Percentiles rank a stretch among this genome's conserved stretches.
Evolutionary conservation across 2,329 filamentous ascomycete genomes (phyloP).

Genomic region (Capronia americana): DNA sequence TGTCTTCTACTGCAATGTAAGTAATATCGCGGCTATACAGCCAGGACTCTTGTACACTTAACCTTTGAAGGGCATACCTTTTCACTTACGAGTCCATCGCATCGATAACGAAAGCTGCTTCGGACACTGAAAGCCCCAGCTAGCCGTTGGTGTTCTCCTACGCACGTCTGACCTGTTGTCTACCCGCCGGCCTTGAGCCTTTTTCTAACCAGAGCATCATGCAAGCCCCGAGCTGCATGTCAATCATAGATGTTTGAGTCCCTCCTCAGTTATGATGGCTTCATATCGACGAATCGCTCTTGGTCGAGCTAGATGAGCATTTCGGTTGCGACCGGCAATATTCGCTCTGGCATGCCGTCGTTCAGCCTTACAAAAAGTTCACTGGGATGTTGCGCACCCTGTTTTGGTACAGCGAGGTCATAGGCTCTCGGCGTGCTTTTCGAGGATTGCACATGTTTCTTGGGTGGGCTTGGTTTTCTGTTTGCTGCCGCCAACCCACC

Average conservation of each 20-base stretch:
- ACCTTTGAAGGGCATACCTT: background rate
- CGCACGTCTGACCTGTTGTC: background rate
- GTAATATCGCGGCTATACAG: background rate
- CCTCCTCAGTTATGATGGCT: background rate
- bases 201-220: background rate
- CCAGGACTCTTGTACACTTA: background rate
- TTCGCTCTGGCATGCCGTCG: background rate
- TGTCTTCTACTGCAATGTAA: background rate
- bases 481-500: background rate
- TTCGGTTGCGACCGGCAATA: background rate
- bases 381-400: background rate
- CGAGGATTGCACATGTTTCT: background rate
- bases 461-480: background rate
- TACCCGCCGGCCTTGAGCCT: background rate
- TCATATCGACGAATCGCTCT: background rate
- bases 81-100: background rate
- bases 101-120: background rate
- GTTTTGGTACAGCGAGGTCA: background rate
- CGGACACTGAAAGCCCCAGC: background rate
- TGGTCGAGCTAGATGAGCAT: background rate
- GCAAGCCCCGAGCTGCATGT: background rate
- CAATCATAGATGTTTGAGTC: background rate
- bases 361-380: background rate
- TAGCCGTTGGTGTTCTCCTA: background rate
- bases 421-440: background rate